Evolutionary conservation across 108 stramenopile species (phyloP), one percentile per base, ranked within the genome.

Genomic region (Stephanodiscus triporus): DNA sequence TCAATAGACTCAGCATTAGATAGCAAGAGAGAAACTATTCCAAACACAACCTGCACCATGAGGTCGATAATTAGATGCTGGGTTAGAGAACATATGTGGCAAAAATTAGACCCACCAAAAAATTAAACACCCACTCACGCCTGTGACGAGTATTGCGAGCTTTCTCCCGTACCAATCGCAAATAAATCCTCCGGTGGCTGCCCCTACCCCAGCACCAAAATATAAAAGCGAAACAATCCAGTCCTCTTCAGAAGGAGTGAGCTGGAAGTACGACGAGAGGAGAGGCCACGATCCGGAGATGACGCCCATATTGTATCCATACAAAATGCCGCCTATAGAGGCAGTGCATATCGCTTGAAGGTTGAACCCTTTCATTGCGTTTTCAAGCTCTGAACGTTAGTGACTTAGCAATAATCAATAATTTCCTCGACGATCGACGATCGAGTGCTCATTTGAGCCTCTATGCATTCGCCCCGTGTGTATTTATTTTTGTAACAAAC

Each of bases 281-380:
- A 78, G 86, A 7, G 91, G 89, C 11, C 89, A 60, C 2, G 91
- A 86, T 13, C 86, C 86, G 13, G 84, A 77, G 36, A 89, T 82
- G 6, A 85, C 83, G 40, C 91, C 91, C 82, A 89, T 75, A 51
- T 92, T 88, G 65, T 89, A 89, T 30, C 91, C 91, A 70, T 88
- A 92, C 5, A 92, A 58, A 38, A 86, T 73, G 10, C 91, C 91
- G 2, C 91, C 91, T 20, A 92, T 17, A 20, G 84, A 85, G 16
- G 88, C 88, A 11, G 82, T 80, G 59, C 60, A 24, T 14, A 86
- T 88, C 1, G 89, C 70, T 70, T 87, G 61, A 5, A 89, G 70
- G 68, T 66, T 66, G 20, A 66, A 75, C n/a, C 32, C 58, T n/a
- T 58, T 61, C 73, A 75, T 75, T 8, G 20, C 17, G 51, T 19